Percentiles rank a stretch among this genome's conserved stretches.
These are phyloP conservation scores for Fusarium sp. DNA, from an alignment of 2,329 filamentous ascomycete genomes.

Conservation along the genomic window DNA sequence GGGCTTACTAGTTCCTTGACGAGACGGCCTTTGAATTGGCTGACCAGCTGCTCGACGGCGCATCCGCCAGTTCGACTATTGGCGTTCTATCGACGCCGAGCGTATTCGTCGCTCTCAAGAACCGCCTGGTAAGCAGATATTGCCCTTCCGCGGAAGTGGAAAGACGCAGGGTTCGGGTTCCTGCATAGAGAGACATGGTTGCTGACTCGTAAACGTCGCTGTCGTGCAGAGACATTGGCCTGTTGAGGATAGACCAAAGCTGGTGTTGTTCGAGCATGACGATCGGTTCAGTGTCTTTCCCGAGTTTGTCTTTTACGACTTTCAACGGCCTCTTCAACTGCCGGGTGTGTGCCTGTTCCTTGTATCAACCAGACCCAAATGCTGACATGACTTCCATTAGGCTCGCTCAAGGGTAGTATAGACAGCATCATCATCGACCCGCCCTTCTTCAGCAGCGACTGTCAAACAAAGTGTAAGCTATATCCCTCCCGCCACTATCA, in stretches of 20 bases:
- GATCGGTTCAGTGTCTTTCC: slow-evolving; percentile 78
- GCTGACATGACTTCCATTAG: slow-evolving; percentile 40
- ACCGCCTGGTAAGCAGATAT: slow-evolving; percentile 64
- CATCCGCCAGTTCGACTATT: slow-evolving; percentile 67
- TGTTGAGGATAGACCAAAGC: slow-evolving; percentile 56
- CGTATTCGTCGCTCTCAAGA: slow-evolving; percentile 81
- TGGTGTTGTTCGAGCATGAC: slow-evolving; percentile 80
- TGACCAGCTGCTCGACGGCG: slow-evolving; percentile 71
- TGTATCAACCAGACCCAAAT: not conserved
- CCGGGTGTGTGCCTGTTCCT: slow-evolving; percentile 56
- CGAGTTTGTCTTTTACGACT: slow-evolving; percentile 82
- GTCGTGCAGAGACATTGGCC: slow-evolving; percentile 32
- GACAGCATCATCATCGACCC: slow-evolving; percentile 81
- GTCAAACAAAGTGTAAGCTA: slow-evolving; percentile 76
- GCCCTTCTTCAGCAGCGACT: slow-evolving; percentile 83
- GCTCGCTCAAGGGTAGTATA: slow-evolving; percentile 69
- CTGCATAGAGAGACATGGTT: not conserved
- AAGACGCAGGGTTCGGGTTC: not conserved
- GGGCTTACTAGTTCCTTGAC: slow-evolving; percentile 70
- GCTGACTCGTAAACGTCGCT: slow-evolving; percentile 12
- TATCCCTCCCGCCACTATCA: not conserved
- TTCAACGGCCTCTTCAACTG: slow-evolving; percentile 73
- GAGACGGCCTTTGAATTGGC: slow-evolving; percentile 75
- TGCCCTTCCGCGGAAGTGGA: not conserved
- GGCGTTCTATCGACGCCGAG: slow-evolving; percentile 80